Evolutionary conservation across 1,284 basidiomycete genomes (phyloP).

Genomic region (Boletus calvinii): DNA sequence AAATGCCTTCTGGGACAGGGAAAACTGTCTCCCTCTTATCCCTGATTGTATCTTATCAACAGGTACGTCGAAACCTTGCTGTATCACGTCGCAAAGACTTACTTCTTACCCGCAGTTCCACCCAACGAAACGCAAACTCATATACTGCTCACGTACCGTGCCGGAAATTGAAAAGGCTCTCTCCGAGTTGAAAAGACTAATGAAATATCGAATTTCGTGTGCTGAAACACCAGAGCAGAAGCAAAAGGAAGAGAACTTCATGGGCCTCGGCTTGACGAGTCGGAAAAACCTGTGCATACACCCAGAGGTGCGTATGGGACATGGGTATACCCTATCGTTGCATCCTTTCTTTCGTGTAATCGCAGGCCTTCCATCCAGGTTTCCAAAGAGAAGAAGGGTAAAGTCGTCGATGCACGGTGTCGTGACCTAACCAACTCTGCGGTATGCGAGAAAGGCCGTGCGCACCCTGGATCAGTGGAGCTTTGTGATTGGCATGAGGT

Average conservation of each 20-base stretch:
- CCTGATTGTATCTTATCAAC: slow-evolving; percentile 97
- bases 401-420: slow-evolving; percentile 95
- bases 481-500: slow-evolving; percentile 97
- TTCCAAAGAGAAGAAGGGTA: slow-evolving; percentile 96
- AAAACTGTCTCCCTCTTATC: slow-evolving; percentile 98
- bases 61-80: slow-evolving; percentile 50
- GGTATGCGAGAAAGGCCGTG: slow-evolving; percentile 82
- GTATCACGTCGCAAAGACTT: background rate
- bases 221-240: slow-evolving; percentile 76
- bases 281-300: slow-evolving; percentile 97
- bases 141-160: slow-evolving; percentile 99
- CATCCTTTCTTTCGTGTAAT: slow-evolving; percentile 7
- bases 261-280: slow-evolving; percentile 91
- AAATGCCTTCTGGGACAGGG: slow-evolving; percentile 99
- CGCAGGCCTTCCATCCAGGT: slow-evolving; percentile 50
- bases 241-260: slow-evolving; percentile 80
- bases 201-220: slow-evolving; percentile 80
- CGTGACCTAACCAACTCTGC: slow-evolving; percentile 91
- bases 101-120: slow-evolving; percentile 64
- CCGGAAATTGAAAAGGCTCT: slow-evolving; percentile 99
- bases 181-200: slow-evolving; percentile 91
- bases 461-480: slow-evolving; percentile 89
- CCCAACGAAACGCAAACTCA: slow-evolving; percentile 88
- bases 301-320: slow-evolving; percentile 68
- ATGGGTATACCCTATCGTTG: background rate